A percentile compares a stretch with the other conserved stretches of the same genome.
Evolutionary conservation across 106 monocot genomes (phyloP).

Genomic region (Acorus gramineus): DNA sequence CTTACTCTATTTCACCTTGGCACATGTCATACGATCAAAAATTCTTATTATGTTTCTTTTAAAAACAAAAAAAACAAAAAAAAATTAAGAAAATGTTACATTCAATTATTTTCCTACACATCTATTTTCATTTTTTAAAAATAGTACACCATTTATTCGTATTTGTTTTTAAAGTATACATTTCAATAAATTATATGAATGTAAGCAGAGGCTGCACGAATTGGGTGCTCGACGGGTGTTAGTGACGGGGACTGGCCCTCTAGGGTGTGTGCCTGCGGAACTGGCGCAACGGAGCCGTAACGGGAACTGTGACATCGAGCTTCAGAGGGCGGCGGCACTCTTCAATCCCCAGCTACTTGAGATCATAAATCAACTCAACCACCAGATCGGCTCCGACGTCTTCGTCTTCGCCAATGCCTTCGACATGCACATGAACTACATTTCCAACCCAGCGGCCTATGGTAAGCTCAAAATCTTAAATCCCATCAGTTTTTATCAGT

Average conservation of each 20-base stretch:
- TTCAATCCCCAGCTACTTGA: slow-evolving; percentile 48
- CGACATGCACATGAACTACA: slow-evolving; percentile 41
- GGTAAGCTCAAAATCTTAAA: slow-evolving; percentile 25
- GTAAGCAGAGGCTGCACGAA: slow-evolving; percentile 31
- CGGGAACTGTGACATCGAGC: slow-evolving; percentile 34
- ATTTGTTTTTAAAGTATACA: no score
- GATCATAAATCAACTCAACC: slow-evolving; percentile 35
- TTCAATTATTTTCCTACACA: no score
- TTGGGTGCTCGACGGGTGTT: slow-evolving; percentile 44
- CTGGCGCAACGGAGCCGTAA: slow-evolving; percentile 32
- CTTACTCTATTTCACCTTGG: no score
- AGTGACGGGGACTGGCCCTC: slow-evolving; percentile 48
- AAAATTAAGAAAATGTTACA: no score
- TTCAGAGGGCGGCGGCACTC: slow-evolving; percentile 31
- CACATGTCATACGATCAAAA: no score
- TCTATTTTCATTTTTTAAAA: no score
- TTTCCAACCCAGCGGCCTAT: slow-evolving; percentile 35
- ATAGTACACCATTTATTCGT: no score
- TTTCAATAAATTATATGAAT: neutral
- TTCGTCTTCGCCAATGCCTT: slow-evolving; percentile 45
- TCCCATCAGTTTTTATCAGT: no score
- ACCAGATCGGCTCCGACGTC: slow-evolving; percentile 17
- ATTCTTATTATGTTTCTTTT: no score
- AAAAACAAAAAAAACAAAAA: no score
- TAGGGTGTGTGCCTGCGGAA: slow-evolving; percentile 44